Evolutionary conservation across 495 filamentous ascomycete genomes (phyloP).

Genomic region (Aspergillus sparsus): DNA sequence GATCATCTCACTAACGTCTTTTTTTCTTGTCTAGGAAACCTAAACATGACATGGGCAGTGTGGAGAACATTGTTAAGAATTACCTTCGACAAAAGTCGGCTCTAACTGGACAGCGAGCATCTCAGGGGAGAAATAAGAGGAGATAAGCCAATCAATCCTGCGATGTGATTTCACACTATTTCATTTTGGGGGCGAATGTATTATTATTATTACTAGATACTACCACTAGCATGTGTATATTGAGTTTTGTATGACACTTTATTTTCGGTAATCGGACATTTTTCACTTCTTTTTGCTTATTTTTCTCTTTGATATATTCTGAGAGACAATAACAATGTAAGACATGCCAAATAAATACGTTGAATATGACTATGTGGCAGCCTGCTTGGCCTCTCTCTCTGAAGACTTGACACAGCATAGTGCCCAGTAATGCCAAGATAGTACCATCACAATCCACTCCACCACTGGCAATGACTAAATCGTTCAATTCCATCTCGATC

Average conservation of each 20-base stretch:
- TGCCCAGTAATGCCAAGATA: too few relatives aligned
- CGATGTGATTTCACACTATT: conserved; percentile 11
- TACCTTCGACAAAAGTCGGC: conserved; percentile 64
- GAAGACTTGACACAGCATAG: too few relatives aligned
- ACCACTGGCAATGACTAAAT: too few relatives aligned
- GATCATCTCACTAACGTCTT: neutral
- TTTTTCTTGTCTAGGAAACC: conserved; percentile 46
- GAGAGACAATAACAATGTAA: too few relatives aligned
- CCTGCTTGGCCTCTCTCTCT: too few relatives aligned
- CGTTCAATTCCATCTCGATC: too few relatives aligned
- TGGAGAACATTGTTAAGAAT: conserved; percentile 69
- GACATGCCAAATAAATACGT: too few relatives aligned
- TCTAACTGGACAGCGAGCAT: conserved; percentile 36
- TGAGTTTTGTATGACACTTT: conserved; percentile 22
- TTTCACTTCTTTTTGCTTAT: neutral
- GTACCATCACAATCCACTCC: too few relatives aligned
- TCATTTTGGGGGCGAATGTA: conserved; percentile 38
- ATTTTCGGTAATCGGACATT: conserved; percentile 16
- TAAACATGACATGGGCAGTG: conserved; percentile 67
- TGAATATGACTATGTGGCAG: too few relatives aligned
- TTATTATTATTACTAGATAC: conserved; percentile 40
- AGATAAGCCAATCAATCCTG: conserved; percentile 20
- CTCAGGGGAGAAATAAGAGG: conserved; percentile 18
- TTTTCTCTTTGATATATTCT: too few relatives aligned
- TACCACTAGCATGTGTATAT: conserved; percentile 39